phyloP scores from a whole-genome alignment of 2,329 filamentous ascomycete species.

The Dendrostoma leiphaemia region DNA sequence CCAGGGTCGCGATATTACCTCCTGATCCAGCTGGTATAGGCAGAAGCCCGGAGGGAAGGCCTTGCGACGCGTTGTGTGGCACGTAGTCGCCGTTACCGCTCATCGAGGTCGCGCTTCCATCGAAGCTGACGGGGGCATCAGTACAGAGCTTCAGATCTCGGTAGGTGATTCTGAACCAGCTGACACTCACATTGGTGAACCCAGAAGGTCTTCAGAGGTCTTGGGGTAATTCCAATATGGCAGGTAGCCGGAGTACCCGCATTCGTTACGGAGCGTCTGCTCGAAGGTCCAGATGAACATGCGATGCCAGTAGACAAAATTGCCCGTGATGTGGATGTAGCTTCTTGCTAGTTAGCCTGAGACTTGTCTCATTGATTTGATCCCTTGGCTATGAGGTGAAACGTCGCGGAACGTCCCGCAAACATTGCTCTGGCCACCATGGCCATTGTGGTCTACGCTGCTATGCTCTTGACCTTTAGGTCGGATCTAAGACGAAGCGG shows the following conservation, averaged over 20 bases:
- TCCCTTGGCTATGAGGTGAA: no score
- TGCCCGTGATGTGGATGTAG: slow-evolving; percentile 16
- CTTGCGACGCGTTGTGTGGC: background rate
- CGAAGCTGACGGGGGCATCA: slow-evolving; percentile 42
- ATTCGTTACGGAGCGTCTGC: slow-evolving; percentile 30
- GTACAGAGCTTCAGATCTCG: background rate
- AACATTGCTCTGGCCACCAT: no score
- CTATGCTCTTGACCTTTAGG: no score
- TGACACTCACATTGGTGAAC: slow-evolving; percentile 27
- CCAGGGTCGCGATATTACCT: no score
- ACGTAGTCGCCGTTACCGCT: slow-evolving; percentile 37
- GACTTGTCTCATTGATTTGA: no score
- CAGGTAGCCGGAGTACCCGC: slow-evolving; percentile 37
- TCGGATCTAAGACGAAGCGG: no score
- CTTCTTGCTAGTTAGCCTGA: no score
- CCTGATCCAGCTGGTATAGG: background rate
- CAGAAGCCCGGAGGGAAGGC: background rate
- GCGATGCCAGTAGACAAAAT: slow-evolving; percentile 31
- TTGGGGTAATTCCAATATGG: slow-evolving; percentile 46
- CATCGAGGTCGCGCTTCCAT: slow-evolving; percentile 46
- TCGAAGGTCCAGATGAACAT: slow-evolving; percentile 30
- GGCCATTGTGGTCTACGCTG: no score
- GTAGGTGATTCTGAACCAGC: background rate
- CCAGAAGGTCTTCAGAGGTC: slow-evolving; percentile 35
- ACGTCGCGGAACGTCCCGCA: no score